A percentile compares a stretch with the other conserved stretches of the same genome.
These are phyloP conservation scores for Vicia villosa DNA, from an alignment of 306 rosid species.

Conservation along the genomic window DNA sequence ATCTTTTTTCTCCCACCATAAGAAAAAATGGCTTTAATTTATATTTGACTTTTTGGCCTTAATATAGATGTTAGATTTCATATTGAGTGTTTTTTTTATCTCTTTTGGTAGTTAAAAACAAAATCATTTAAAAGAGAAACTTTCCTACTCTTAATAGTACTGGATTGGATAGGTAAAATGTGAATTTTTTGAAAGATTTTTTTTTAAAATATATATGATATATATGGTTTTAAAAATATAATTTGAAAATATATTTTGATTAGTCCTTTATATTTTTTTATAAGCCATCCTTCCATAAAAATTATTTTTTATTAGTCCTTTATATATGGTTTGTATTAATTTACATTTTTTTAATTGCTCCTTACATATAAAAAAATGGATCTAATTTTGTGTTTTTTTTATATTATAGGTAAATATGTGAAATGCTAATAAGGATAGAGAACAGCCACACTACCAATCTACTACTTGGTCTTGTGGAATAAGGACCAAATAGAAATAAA, in stretches of 20 bases:
- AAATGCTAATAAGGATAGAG: background rate
- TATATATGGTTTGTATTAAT: no score
- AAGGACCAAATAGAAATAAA: slow-evolving; percentile 17
- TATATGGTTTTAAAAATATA: no score
- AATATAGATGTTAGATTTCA: no score
- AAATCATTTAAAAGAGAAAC: no score
- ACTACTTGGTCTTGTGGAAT: slow-evolving; percentile 24
- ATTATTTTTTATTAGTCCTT: background rate
- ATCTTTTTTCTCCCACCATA: background rate
- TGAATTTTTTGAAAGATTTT: no score
- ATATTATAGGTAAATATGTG: background rate
- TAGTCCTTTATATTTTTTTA: no score
- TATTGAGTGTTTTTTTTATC: no score
- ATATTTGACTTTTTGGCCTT: background rate
- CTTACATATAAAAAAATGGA: background rate
- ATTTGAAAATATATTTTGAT: no score
- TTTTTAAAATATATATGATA: no score
- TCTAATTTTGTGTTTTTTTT: background rate
- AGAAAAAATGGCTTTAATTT: background rate
- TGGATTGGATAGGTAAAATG: no score
- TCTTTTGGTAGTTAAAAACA: background rate
- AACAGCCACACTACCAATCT: background rate
- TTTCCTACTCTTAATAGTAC: no score
- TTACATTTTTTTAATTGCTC: background rate
- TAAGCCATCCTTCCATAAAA: no score